Evolutionary conservation across 2,329 filamentous ascomycete species (phyloP), one percentile per base, ranked within the genome.

Genomic region (Chaetomiaceae sp.): DNA sequence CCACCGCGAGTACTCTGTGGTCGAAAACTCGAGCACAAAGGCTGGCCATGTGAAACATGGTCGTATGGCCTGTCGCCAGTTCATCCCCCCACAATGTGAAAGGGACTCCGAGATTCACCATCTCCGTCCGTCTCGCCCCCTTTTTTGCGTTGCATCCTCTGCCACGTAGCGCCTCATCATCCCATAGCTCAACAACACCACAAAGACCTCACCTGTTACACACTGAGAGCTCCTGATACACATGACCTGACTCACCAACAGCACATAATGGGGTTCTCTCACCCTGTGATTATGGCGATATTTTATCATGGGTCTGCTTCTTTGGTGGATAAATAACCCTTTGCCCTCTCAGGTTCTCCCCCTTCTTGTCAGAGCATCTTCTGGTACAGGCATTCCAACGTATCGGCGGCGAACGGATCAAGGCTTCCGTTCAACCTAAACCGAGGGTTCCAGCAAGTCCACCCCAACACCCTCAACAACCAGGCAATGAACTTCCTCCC

Each of bases 401-500:
- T n/a, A n/a, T n/a, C n/a, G n/a, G n/a, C n/a, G n/a, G n/a, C n/a
- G n/a, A n/a, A n/a, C n/a, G n/a, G n/a, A n/a, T n/a, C n/a, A n/a
- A n/a, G n/a, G n/a, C n/a, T n/a, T n/a, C n/a, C n/a, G n/a, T n/a
- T n/a, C n/a, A n/a, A n/a, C n/a, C n/a, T n/a, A n/a, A n/a, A n/a
- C n/a, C 20, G 3, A 21, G 3, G n/a, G 10, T 3, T 23, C 6
- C 35, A 37, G 12, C 21, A 12, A 16, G 10, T 12, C 2, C 4
- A 7, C 33, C 14, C 27, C 10, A 17, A 7, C 31, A 13, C 25
- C 17, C 19, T 1, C 27, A 30, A 41, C 6, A 14, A 23, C 13
- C 30, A 19, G 17, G 44, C 23, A 37, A 53, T 53, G 51, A 53
- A 9, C 48, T 27, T 48, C 35, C 23, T 35, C 12, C 38, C 38